Evolutionary conservation across 2,329 filamentous ascomycete genomes (phyloP).

Genomic region (Fusarium sp.): DNA sequence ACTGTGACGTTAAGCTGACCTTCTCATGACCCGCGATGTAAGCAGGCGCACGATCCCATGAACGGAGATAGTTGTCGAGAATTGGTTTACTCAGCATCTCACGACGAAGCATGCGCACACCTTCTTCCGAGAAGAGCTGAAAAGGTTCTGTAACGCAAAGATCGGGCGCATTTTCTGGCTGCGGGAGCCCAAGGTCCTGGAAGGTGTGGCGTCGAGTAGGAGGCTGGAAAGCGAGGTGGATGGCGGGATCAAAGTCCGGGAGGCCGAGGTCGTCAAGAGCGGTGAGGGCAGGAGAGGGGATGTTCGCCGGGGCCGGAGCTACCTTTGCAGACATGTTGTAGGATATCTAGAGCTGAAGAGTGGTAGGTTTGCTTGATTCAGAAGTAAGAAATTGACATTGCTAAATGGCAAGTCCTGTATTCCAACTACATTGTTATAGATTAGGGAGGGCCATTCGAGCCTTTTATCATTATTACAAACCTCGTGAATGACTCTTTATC

Average conservation of each 20-base stretch:
- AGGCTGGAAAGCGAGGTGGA: neutral
- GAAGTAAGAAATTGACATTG: too few species aligned
- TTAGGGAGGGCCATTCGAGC: neutral
- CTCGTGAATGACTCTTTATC: neutral
- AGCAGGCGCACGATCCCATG: neutral
- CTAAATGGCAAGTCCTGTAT: too few species aligned
- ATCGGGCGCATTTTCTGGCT: neutral
- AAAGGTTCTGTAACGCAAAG: neutral
- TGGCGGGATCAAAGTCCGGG: neutral
- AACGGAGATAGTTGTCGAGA: neutral
- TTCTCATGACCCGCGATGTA: constrained; percentile 3
- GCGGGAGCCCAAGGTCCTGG: neutral
- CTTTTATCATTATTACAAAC: neutral
- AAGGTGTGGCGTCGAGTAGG: neutral
- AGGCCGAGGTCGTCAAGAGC: neutral
- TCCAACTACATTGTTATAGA: too few species aligned
- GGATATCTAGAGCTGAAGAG: neutral
- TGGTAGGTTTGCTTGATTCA: neutral
- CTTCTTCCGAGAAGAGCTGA: neutral
- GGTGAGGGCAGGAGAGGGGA: neutral
- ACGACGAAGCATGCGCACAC: neutral
- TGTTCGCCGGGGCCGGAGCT: neutral
- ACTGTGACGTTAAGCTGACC: neutral
- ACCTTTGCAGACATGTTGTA: neutral
- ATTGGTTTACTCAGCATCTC: neutral